Evolutionary conservation across 139 green algal species (phyloP), one percentile per base, ranked within the genome.

Genomic region (Coelastrella sp.): DNA sequence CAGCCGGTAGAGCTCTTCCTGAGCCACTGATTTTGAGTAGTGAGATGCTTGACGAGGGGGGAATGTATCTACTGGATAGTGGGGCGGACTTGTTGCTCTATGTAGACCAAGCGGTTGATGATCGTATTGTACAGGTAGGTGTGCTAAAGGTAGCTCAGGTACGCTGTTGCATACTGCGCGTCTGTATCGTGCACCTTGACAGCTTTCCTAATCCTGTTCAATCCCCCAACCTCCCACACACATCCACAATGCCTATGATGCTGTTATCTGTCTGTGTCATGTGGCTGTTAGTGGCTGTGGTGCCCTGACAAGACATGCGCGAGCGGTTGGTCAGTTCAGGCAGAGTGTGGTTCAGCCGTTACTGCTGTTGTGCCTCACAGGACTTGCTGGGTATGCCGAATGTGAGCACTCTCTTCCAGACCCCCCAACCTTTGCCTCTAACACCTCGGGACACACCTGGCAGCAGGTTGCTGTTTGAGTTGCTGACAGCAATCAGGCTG

Each of bases 21-120:
- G 87, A 94, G 78, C 75, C 91, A 8, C 75, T 93, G 24, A 79
- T 87, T 22, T 89, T 96, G 15, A 93, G 83, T 76, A 92, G 91
- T 24, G 95, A 96, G 90, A 84, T 93, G 82, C 90, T 98, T 11
- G 91, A 96, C 25, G 49, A 88, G 0, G 93, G 95, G 5, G 95
- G 97, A 17, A 80, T 99, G 24, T 98, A 95, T 92, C 91, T 99
- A 76, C 89, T 98, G 78, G 96, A 98, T 92, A 98, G 98, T 78
- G 97, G 97, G 17, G 73, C 79, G 56, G 92, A 96, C 82, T 78
- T 92, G 57, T 78, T 92, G n/a, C n/a, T 96, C 20, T 93, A 94
- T 84, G 22, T 94, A 14, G 93, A 94, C 84, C 92, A 90, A 25
- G 58, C 82, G 8, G 78, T 88, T 12, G 7, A 24, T 14, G 63